phyloP scores from a whole-genome alignment of 192 early-diverging fungal species.

The Umbelopsis vinacea region DNA sequence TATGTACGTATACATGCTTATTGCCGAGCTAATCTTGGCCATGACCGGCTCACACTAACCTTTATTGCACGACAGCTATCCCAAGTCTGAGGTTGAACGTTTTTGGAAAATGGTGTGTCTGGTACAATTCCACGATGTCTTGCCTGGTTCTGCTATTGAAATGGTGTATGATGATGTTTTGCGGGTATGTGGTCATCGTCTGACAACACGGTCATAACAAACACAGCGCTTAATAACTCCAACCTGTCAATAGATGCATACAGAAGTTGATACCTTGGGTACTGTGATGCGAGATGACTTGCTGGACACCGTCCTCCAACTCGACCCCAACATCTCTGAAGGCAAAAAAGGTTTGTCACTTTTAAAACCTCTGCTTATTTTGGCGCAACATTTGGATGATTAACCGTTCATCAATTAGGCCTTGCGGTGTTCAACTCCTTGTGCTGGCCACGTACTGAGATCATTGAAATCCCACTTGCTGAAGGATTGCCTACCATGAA shows the following conservation, averaged over 20 bases:
- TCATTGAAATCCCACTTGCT: slow-evolving; percentile 63
- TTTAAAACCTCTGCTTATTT: not conserved
- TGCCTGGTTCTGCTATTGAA: slow-evolving; percentile 91
- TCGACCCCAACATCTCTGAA: slow-evolving; percentile 36
- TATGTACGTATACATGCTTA: slow-evolving; percentile 4
- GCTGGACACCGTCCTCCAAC: slow-evolving; percentile 49
- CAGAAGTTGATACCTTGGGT: slow-evolving; percentile 36
- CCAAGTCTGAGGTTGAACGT: slow-evolving; percentile 72
- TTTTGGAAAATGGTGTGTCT: slow-evolving; percentile 91
- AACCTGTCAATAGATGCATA: slow-evolving; percentile 43
- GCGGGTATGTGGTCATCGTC: slow-evolving; percentile 32
- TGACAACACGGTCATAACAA: no score
- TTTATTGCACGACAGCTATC: slow-evolving; percentile 55
- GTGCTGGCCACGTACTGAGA: slow-evolving; percentile 69
- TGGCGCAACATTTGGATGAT: not conserved
- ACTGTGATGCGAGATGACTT: slow-evolving; percentile 46
- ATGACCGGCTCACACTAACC: not conserved
- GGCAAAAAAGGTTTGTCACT: not conserved
- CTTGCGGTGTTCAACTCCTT: slow-evolving; percentile 69
- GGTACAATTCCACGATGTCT: slow-evolving; percentile 98
- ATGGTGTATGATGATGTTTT: slow-evolving; percentile 88
- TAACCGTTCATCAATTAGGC: slow-evolving; percentile 3
- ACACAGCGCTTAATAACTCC: slow-evolving; percentile 15
- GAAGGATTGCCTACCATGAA: slow-evolving; percentile 42
- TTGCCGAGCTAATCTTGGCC: not conserved